Evolutionary conservation across 345 rosid genomes (phyloP).

Genomic region (Ricinus communis): DNA sequence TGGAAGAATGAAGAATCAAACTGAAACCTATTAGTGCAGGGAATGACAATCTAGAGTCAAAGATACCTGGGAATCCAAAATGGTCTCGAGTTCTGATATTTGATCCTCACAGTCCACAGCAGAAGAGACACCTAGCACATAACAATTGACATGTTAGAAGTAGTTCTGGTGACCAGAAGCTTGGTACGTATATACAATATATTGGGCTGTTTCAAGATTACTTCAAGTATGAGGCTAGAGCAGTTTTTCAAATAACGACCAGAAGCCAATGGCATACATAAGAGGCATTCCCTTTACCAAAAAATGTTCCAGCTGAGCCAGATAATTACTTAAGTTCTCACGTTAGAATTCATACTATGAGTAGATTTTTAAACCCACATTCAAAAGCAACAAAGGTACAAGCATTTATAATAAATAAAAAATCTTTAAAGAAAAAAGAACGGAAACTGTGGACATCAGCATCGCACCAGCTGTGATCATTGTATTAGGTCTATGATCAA

Average conservation of each 20-base stretch:
- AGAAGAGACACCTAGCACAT: conserved; percentile 46
- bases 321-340: not conserved
- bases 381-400: not conserved
- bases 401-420: not conserved
- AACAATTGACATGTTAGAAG: not conserved
- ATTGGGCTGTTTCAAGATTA: too few species aligned
- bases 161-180: not conserved
- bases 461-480: too few species aligned
- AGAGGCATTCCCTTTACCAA: not conserved
- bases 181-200: not conserved
- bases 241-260: not conserved
- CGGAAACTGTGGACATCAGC: too few species aligned
- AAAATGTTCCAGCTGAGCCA: not conserved
- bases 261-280: not conserved
- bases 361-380: not conserved
- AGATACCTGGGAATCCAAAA: conserved; percentile 72
- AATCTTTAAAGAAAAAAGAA: not conserved
- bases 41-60: not conserved
- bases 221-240: too few species aligned
- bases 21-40: conserved; percentile 1
- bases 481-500: not conserved
- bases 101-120: conserved; percentile 51
- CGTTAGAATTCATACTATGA: not conserved
- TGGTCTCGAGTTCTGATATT: conserved; percentile 68
- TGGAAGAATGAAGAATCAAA: not conserved